These are phyloP conservation scores for Hypocreales sp. DNA, from an alignment of 2,329 filamentous ascomycete species.

Conservation along the genomic window DNA sequence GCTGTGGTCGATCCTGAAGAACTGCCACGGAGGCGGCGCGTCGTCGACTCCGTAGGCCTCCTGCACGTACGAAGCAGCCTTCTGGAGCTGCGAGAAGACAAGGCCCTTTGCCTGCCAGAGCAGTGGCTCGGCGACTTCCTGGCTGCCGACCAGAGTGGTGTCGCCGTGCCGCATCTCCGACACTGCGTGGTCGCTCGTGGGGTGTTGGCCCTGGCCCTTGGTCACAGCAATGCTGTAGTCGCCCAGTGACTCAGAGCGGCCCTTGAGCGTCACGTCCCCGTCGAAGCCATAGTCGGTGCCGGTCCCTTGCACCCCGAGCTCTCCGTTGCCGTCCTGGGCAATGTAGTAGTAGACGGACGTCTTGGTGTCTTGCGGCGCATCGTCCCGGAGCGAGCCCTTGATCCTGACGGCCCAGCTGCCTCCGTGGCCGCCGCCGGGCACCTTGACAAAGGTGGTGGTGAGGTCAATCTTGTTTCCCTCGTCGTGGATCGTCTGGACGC, in stretches of 20 bases:
- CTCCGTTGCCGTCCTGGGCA: slow-evolving; percentile 58
- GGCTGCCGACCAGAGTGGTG: slow-evolving; percentile 59
- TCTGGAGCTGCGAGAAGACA: slow-evolving; percentile 37
- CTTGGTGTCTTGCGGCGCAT: slow-evolving; percentile 50
- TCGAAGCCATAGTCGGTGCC: slow-evolving; percentile 34
- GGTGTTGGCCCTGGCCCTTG: slow-evolving; percentile 47
- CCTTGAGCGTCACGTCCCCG: slow-evolving; percentile 52
- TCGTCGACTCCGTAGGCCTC: slow-evolving; percentile 38
- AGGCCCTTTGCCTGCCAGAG: slow-evolving; percentile 74
- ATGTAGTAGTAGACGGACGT: slow-evolving; percentile 74
- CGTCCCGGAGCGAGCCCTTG: slow-evolving; percentile 61
- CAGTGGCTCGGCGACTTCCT: slow-evolving; percentile 47
- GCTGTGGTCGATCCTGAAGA: slow-evolving; percentile 62
- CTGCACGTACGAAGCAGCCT: slow-evolving; percentile 31
- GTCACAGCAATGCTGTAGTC: slow-evolving; percentile 69
- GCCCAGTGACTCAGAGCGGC: slow-evolving; percentile 56
- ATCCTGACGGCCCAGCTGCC: slow-evolving; percentile 88
- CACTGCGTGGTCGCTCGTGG: slow-evolving; percentile 48
- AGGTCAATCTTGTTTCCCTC: slow-evolving; percentile 77
- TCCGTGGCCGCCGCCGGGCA: slow-evolving; percentile 70
- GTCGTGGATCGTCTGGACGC: slow-evolving; percentile 82
- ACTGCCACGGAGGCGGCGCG: slow-evolving; percentile 70
- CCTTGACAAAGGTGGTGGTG: slow-evolving; percentile 85
- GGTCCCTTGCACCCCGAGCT: slow-evolving; percentile 42
- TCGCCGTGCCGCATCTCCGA: slow-evolving; percentile 56